A percentile compares a stretch with the other conserved stretches of the same genome.
Conservation (phyloP, 306 rosid genomes). For the Trifolium fragiferum region DNA sequence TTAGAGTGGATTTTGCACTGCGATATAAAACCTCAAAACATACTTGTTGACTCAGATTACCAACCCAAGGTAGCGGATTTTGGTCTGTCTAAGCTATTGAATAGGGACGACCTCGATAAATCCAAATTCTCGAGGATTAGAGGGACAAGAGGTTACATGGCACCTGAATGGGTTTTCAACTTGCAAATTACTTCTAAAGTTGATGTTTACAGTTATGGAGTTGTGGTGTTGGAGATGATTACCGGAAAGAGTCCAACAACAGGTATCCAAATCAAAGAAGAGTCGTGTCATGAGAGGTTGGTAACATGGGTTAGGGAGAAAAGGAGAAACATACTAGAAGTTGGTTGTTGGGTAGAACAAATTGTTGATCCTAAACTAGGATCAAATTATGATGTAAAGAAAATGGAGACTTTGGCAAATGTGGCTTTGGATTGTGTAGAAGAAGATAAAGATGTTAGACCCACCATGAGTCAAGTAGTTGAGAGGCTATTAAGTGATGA, state of each 20-base stretch:
- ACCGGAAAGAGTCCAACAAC: conserved; percentile 34
- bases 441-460: conserved; percentile 31
- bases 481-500: conserved; percentile 31
- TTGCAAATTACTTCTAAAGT: conserved; percentile 27
- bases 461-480: conserved; percentile 37
- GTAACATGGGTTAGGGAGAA: conserved; percentile 43
- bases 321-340: not conserved
- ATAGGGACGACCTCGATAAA: conserved; percentile 37
- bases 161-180: conserved; percentile 34
- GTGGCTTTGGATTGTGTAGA: conserved; percentile 42
- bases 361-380: conserved; percentile 30
- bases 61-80: conserved; percentile 33
- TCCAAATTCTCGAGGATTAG: conserved; percentile 53
- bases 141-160: conserved; percentile 64
- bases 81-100: conserved; percentile 25
- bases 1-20: conserved; percentile 64
- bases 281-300: conserved; percentile 8
- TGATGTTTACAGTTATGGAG: conserved; percentile 27
- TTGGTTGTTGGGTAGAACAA: conserved; percentile 40
- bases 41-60: conserved; percentile 25
- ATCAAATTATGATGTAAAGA: conserved; percentile 12
- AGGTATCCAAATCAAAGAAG: conserved; percentile 17
- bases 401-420: conserved; percentile 23
- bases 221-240: conserved; percentile 30
- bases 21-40: conserved; percentile 35